Percentiles rank a stretch among this genome's conserved stretches.
These are phyloP conservation scores for Tulasnella sp. DNA, from an alignment of 768 basidiomycete genomes.

Conservation along the genomic window DNA sequence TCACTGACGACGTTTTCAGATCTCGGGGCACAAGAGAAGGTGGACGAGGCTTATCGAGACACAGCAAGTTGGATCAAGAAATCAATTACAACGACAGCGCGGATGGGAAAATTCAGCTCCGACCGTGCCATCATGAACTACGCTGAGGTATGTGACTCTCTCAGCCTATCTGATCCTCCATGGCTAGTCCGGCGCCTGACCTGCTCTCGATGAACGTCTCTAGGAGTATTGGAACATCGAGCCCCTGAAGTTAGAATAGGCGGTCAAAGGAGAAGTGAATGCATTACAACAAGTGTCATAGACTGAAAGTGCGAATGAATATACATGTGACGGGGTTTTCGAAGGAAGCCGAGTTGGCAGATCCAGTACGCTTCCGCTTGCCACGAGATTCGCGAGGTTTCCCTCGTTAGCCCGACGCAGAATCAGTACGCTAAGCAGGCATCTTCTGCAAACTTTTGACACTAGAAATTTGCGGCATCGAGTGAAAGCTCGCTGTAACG, in stretches of 20 bases:
- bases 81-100: constrained; percentile 73
- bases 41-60: constrained; percentile 82
- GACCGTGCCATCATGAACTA: constrained; percentile 91
- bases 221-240: constrained; percentile 71
- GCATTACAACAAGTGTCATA: background rate
- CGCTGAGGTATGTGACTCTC: constrained; percentile 70
- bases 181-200: constrained; percentile 89
- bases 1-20: constrained; percentile 50
- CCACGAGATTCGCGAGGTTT: background rate
- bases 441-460: background rate
- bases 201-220: constrained; percentile 87
- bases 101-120: constrained; percentile 85
- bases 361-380: no score
- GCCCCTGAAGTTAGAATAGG: constrained; percentile 17
- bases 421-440: background rate
- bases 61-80: constrained; percentile 86
- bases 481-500: no score
- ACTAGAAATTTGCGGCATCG: background rate
- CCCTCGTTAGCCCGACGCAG: background rate
- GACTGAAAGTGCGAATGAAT: background rate
- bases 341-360: background rate
- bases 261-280: background rate
- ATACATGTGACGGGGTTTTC: background rate
- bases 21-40: constrained; percentile 72
- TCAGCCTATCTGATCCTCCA: constrained; percentile 66